These are phyloP conservation scores for Aeschynomene evenia DNA, from an alignment of 306 rosid species.

Conservation along the genomic window DNA sequence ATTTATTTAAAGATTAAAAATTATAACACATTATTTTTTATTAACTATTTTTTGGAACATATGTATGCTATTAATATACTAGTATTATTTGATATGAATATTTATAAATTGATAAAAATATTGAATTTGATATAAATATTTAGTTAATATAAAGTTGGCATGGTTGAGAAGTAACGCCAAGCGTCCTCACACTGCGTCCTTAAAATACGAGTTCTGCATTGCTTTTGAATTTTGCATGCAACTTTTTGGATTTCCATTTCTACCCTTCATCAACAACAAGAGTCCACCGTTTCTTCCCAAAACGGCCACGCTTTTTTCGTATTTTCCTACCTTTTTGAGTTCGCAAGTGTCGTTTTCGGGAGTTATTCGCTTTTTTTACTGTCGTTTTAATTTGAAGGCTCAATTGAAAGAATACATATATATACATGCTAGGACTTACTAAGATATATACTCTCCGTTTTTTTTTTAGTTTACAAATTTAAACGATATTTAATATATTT, in stretches of 20 bases:
- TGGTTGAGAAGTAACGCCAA: slow-evolving; percentile 25
- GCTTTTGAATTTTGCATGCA: slow-evolving; percentile 49
- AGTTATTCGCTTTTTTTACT: neutral
- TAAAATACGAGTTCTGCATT: slow-evolving; percentile 26
- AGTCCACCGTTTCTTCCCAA: slow-evolving; percentile 1
- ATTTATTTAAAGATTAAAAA: no score
- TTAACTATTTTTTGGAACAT: no score
- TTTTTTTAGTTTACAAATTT: no score
- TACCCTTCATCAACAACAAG: slow-evolving; percentile 30
- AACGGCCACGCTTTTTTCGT: neutral
- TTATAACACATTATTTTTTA: no score
- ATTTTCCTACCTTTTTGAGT: neutral
- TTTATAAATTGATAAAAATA: no score
- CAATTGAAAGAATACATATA: no score
- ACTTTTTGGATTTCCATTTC: slow-evolving; percentile 44
- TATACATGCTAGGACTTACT: no score
- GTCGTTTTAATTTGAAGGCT: slow-evolving; percentile 21
- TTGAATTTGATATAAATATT: no score
- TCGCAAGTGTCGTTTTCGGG: neutral
- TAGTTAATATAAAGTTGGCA: neutral
- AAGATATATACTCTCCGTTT: no score
- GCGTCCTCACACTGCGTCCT: slow-evolving; percentile 45
- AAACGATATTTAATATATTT: no score
- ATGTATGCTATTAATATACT: no score
- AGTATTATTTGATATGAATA: no score